These are phyloP conservation scores for Aquilaria agallochum DNA, from an alignment of 441 rosid species.

Conservation along the genomic window DNA sequence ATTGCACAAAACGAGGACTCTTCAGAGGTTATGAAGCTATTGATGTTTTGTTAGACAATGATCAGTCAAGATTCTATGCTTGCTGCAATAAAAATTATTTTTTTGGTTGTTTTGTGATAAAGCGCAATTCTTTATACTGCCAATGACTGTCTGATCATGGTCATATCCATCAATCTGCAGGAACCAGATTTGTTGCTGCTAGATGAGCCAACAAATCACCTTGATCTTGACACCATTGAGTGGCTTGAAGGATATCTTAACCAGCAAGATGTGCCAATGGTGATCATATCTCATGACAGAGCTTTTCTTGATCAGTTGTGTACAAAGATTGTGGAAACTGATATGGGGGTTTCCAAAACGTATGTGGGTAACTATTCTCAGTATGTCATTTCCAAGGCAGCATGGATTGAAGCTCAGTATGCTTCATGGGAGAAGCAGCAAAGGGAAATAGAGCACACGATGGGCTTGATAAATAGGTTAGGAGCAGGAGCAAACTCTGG, in stretches of 20 bases:
- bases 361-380: conserved; percentile 86
- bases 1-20: no score
- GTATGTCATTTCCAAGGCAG: conserved; percentile 67
- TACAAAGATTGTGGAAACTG: conserved; percentile 94
- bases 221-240: conserved; percentile 92
- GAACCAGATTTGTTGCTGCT: conserved; percentile 89
- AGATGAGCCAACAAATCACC: conserved; percentile 97
- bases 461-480: conserved; percentile 64
- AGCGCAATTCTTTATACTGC: background rate
- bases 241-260: conserved; percentile 94
- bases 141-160: conserved; percentile 8
- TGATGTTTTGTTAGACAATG: no score
- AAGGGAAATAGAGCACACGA: conserved; percentile 80
- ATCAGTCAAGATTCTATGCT: no score
- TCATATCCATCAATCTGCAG: conserved; percentile 30
- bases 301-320: conserved; percentile 96
- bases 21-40: no score
- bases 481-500: conserved; percentile 88
- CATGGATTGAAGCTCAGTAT: conserved; percentile 70
- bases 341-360: conserved; percentile 88
- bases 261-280: conserved; percentile 95
- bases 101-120: no score
- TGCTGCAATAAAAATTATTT: no score
- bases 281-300: conserved; percentile 90
- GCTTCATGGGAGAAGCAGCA: conserved; percentile 96